Evolutionary conservation across 2,329 filamentous ascomycete genomes (phyloP).

Genomic region (Phialophora macrospora): DNA sequence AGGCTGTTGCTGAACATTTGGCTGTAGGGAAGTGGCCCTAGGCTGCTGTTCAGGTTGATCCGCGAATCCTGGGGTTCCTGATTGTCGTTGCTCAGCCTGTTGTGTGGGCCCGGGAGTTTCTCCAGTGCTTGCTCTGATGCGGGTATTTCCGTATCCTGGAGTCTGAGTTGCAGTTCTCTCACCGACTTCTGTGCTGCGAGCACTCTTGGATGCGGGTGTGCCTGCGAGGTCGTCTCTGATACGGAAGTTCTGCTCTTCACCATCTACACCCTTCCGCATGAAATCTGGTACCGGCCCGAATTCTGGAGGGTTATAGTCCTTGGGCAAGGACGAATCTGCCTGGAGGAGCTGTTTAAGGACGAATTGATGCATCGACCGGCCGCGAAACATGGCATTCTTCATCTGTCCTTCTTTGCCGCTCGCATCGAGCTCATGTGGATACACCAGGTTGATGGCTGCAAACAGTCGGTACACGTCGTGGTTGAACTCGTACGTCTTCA

Average conservation of each 20-base stretch:
- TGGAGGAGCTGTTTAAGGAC: slow-evolving; percentile 89
- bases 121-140: neutral
- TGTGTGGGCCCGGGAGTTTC: neutral
- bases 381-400: slow-evolving; percentile 62
- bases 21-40: neutral
- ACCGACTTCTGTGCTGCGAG: neutral
- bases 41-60: neutral
- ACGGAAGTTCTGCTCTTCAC: neutral
- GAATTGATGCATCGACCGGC: slow-evolving; percentile 79
- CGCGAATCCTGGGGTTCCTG: neutral
- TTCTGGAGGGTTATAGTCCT: slow-evolving; percentile 50
- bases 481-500: slow-evolving; percentile 78
- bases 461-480: slow-evolving; percentile 86
- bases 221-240: neutral
- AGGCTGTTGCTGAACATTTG: neutral
- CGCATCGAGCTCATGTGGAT: slow-evolving; percentile 62
- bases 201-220: neutral
- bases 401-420: slow-evolving; percentile 30
- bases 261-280: slow-evolving; percentile 33
- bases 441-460: slow-evolving; percentile 74
- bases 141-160: neutral
- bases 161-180: neutral
- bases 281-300: slow-evolving; percentile 45
- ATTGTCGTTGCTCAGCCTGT: slow-evolving; percentile 18
- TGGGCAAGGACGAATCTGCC: slow-evolving; percentile 73